Base-by-base conservation (phyloP, 2,329 filamentous ascomycete genomes). In the Fusarium mangiferae region DNA sequence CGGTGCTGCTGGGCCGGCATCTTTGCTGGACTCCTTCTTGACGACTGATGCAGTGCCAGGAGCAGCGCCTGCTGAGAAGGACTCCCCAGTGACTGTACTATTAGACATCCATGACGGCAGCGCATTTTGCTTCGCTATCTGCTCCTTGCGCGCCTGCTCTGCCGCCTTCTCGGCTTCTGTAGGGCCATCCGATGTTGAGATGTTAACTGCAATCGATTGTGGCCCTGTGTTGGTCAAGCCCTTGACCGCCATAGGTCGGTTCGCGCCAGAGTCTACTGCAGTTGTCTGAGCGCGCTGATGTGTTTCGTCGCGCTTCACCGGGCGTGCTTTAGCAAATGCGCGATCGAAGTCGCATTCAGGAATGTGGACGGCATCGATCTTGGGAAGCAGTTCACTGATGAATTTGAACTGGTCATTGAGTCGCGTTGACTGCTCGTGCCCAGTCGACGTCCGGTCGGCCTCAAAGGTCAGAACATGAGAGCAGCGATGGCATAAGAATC, bases 401-500 rank as follows among this genome's bases (percentile, higher is more conserved):
- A 94, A 94, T 75, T 91, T 91, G 82, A 96, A 92, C 80, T 96
- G 92, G 77, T 91, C 90, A 82, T 96, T 96, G 77, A 96, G 85
- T 52, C 91, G 88, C 28, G 91, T 93, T 52, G 92, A 92, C 77
- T 92, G 90, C 81, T 94, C 92, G 70, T 93, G 90, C 14, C 92
- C 93, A 38, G 92, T 91, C 17, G 91, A 89, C 64, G 91, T 88
- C 42, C 91, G 90, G 68, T 93, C 90, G 44, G 90, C 87, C 72
- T 93, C 90, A 61, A 90, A 90, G 1, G 89, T 87, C 30, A 97
- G 86, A 6, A 89, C 83, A 61, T 85, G 86, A 26, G 88, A 87
- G 83, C 96, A 99, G 57, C 91, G 90, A 79, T 95, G 92, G 82
- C 96, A 99, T 52, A 93, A 84, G 80, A 98, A 98, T 1, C 95